A percentile compares a stretch with the other conserved stretches of the same genome.
These are phyloP conservation scores for Brettanomyces custersianus DNA, from an alignment of 805 yeast genomes.

Conservation along the genomic window DNA sequence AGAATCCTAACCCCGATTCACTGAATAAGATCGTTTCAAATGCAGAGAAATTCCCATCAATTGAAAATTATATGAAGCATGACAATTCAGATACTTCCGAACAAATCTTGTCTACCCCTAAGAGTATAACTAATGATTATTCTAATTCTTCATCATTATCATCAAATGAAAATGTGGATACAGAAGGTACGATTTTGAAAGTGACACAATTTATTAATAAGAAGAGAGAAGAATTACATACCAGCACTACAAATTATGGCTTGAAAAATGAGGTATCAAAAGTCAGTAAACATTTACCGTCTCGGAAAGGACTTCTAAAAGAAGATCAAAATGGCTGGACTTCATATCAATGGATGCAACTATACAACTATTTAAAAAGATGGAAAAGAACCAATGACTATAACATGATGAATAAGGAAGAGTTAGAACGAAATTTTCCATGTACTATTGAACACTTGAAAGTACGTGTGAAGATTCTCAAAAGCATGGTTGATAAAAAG, in stretches of 20 bases:
- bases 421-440: slow-evolving; percentile 10
- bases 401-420: slow-evolving; percentile 3
- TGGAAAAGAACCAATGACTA: slow-evolving; percentile 13
- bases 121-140: neutral
- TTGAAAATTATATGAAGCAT: neutral
- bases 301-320: neutral
- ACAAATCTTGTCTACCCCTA: neutral
- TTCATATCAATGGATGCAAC: slow-evolving; percentile 15
- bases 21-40: neutral
- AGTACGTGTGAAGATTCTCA: slow-evolving; percentile 13
- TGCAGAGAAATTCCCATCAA: neutral
- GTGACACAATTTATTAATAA: slow-evolving; percentile 16
- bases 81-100: neutral
- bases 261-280: neutral
- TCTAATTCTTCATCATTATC: no score
- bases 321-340: slow-evolving; percentile 12
- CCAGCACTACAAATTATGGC: neutral
- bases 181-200: slow-evolving; percentile 16
- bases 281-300: neutral
- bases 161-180: slow-evolving; percentile 2
- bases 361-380: slow-evolving; percentile 13
- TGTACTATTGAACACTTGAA: slow-evolving; percentile 18
- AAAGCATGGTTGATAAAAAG: slow-evolving; percentile 13
- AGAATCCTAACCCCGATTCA: neutral
- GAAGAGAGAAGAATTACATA: slow-evolving; percentile 7